Evolutionary conservation across 331 rosid genomes (phyloP).

Genomic region (Dryas integrifolia): DNA sequence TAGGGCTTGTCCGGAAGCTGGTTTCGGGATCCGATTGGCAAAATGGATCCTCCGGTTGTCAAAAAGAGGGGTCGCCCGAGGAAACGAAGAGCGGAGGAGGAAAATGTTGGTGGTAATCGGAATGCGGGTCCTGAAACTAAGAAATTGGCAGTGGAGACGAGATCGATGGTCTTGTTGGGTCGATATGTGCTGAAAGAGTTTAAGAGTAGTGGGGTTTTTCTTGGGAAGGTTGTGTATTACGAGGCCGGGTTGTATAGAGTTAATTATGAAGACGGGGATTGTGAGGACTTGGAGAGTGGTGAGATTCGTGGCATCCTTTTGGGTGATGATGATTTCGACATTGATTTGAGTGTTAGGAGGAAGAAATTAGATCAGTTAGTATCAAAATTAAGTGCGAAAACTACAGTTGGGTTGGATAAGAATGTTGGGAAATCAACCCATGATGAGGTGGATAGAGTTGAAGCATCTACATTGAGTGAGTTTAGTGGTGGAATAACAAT

Average conservation of each 20-base stretch:
- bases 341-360: conserved; percentile 41
- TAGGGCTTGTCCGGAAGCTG: conserved; percentile 20
- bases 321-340: conserved; percentile 36
- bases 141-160: conserved; percentile 41
- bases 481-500: conserved; percentile 22
- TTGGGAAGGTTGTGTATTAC: conserved; percentile 72
- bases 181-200: conserved; percentile 68
- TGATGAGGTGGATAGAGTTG: conserved; percentile 34
- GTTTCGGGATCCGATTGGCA: conserved; percentile 23
- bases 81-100: conserved; percentile 61
- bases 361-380: conserved; percentile 45
- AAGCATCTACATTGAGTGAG: conserved; percentile 31
- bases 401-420: conserved; percentile 10
- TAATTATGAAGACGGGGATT: conserved; percentile 78
- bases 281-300: conserved; percentile 74
- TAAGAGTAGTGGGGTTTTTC: conserved; percentile 48
- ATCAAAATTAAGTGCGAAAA: conserved; percentile 18
- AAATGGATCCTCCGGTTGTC: conserved; percentile 60
- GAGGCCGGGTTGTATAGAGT: conserved; percentile 68
- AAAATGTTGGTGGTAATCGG: conserved; percentile 27
- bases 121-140: conserved; percentile 44
- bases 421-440: conserved; percentile 4
- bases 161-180: conserved; percentile 56
- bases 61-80: conserved; percentile 90
- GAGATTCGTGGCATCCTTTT: conserved; percentile 65